These are phyloP conservation scores for Naumovozyma baii DNA, from an alignment of 805 yeast genomes.

Conservation along the genomic window DNA sequence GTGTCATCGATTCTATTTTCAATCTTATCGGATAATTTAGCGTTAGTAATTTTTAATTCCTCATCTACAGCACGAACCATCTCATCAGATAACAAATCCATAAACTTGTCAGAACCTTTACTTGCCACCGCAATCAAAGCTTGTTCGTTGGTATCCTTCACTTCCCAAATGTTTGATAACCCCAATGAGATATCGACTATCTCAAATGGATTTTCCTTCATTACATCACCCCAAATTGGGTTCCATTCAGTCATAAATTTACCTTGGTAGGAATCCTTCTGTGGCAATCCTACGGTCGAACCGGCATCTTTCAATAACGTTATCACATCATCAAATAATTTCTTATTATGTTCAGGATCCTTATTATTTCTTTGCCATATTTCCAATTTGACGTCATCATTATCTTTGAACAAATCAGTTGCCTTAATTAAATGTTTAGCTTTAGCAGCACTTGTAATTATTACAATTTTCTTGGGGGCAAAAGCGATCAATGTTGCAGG, in stretches of 20 bases:
- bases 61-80: conserved; percentile 84
- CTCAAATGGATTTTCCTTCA: conserved; percentile 33
- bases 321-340: conserved; percentile 49
- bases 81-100: conserved; percentile 77
- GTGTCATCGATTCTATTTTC: conserved; percentile 75
- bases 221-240: conserved; percentile 32
- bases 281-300: conserved; percentile 52
- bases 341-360: conserved; percentile 66
- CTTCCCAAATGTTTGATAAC: conserved; percentile 51
- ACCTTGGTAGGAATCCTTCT: conserved; percentile 73
- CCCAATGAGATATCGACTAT: conserved; percentile 44
- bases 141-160: conserved; percentile 74
- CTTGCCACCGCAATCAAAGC: conserved; percentile 58
- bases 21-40: conserved; percentile 60
- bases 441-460: conserved; percentile 77
- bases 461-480: conserved; percentile 45
- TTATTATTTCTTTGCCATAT: conserved; percentile 67
- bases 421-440: conserved; percentile 54
- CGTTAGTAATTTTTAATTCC: conserved; percentile 65
- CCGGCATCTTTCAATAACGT: conserved; percentile 37
- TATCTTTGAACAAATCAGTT: conserved; percentile 33
- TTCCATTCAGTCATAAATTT: conserved; percentile 79
- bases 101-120: conserved; percentile 65
- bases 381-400: conserved; percentile 42
- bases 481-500: conserved; percentile 78